A percentile compares a stretch with the other conserved stretches of the same genome.
These are phyloP conservation scores for Pseudogymnoascus sp. DNA, from an alignment of 2,329 filamentous ascomycete genomes.

Conservation along the genomic window DNA sequence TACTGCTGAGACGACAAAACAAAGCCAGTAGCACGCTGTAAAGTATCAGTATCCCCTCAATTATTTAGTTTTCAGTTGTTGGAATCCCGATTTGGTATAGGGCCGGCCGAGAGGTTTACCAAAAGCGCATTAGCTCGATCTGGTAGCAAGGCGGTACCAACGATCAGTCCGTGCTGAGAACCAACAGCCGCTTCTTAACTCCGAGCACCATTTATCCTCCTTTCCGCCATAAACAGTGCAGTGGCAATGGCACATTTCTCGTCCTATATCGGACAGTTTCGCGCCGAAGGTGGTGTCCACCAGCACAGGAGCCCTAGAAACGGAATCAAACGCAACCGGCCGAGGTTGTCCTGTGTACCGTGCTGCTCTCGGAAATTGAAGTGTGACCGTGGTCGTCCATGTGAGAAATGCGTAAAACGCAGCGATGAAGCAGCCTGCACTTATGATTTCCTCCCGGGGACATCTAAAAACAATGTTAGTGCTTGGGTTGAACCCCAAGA, in stretches of 20 bases:
- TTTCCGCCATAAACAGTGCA: neutral
- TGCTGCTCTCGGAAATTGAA: conserved; percentile 18
- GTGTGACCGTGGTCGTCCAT: conserved; percentile 19
- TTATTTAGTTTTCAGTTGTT: neutral
- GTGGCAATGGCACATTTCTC: conserved; percentile 7
- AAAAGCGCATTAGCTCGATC: neutral
- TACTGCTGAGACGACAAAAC: neutral
- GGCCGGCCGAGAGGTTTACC: neutral
- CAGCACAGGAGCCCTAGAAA: neutral
- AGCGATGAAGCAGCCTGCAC: conserved; percentile 15
- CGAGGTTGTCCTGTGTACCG: conserved; percentile 13
- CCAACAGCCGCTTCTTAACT: neutral
- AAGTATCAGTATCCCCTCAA: neutral
- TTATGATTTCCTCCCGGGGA: conserved; percentile 9
- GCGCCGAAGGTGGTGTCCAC: neutral
- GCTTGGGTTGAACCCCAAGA: conserved; percentile 11
- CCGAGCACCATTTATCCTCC: neutral
- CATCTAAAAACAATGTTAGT: neutral
- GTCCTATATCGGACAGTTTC: conserved; percentile 13
- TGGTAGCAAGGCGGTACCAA: neutral
- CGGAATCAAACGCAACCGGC: conserved; percentile 12
- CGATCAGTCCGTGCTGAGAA: neutral
- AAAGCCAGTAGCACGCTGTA: neutral
- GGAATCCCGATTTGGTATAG: neutral
- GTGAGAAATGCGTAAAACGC: conserved; percentile 16